Percentiles rank a stretch among this genome's conserved stretches.
These are phyloP conservation scores for Stagonosporopsis chrysanthemi DNA, from an alignment of 2,329 filamentous ascomycete genomes.

Conservation along the genomic window DNA sequence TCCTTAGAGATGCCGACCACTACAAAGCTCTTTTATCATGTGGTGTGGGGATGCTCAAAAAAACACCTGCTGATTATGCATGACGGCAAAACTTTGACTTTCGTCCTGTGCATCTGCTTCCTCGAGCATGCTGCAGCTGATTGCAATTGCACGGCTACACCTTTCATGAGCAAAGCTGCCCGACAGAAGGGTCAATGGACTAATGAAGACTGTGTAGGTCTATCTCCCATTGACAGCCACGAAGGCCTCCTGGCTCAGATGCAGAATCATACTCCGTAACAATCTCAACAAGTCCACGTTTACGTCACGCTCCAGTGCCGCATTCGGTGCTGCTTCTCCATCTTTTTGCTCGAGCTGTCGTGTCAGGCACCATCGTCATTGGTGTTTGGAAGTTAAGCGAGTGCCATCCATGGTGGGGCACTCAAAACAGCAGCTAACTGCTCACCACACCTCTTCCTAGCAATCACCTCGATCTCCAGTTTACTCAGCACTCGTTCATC, in stretches of 20 bases:
- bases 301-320: slow-evolving; percentile 9
- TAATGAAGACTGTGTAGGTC: no score
- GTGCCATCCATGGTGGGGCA: slow-evolving; percentile 36
- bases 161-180: no score
- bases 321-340: slow-evolving; percentile 10
- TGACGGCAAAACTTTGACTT: no score
- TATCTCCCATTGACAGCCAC: no score
- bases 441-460: slow-evolving; percentile 34
- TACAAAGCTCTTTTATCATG: no score
- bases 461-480: slow-evolving; percentile 30
- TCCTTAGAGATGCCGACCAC: no score
- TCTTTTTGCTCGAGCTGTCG: slow-evolving; percentile 12
- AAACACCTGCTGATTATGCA: no score
- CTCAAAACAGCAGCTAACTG: slow-evolving; percentile 42
- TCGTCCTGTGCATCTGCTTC: no score
- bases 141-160: no score
- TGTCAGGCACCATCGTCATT: slow-evolving; percentile 31
- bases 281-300: slow-evolving; percentile 7
- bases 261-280: background rate
- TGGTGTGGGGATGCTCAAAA: no score
- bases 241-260: background rate
- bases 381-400: slow-evolving; percentile 45
- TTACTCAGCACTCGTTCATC: slow-evolving; percentile 35
- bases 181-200: no score
- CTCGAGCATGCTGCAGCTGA: no score